Evolutionary conservation across 129 eudicot genomes (phyloP).

Genomic region (Flaveria brownii): DNA sequence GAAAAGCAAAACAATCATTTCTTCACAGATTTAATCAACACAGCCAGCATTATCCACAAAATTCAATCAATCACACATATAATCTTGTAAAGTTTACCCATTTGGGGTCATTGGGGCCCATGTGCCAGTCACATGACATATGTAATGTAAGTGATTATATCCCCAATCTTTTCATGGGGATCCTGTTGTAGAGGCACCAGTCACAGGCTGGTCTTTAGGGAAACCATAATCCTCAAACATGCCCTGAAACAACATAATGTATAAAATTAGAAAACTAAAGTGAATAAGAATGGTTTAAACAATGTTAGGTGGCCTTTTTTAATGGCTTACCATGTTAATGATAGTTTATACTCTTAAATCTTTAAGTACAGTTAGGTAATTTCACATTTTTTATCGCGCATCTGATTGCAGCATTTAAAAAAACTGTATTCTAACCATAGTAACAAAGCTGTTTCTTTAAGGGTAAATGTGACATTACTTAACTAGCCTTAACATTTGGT

Average conservation of each 20-base stretch:
- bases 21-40: slow-evolving; percentile 22
- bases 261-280: not conserved
- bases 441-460: not conserved
- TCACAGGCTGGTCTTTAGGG: slow-evolving; percentile 46
- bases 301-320: not conserved
- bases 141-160: slow-evolving; percentile 12
- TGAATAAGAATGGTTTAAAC: not conserved
- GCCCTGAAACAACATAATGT: slow-evolving; percentile 56
- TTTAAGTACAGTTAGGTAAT: not conserved
- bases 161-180: slow-evolving; percentile 38
- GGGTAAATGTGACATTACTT: not conserved
- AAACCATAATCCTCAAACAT: slow-evolving; percentile 76
- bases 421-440: not conserved
- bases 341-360: not conserved
- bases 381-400: not conserved
- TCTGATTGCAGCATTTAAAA: not conserved
- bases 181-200: slow-evolving; percentile 39
- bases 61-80: slow-evolving; percentile 16
- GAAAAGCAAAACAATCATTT: slow-evolving; percentile 12
- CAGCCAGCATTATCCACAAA: slow-evolving; percentile 24
- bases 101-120: slow-evolving; percentile 13
- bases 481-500: not conserved
- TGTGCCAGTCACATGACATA: slow-evolving; percentile 39
- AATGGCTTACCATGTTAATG: not conserved
- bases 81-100: not conserved